phyloP scores from a whole-genome alignment of 2,329 filamentous ascomycete genomes.

The Pseudocercospora musae region DNA sequence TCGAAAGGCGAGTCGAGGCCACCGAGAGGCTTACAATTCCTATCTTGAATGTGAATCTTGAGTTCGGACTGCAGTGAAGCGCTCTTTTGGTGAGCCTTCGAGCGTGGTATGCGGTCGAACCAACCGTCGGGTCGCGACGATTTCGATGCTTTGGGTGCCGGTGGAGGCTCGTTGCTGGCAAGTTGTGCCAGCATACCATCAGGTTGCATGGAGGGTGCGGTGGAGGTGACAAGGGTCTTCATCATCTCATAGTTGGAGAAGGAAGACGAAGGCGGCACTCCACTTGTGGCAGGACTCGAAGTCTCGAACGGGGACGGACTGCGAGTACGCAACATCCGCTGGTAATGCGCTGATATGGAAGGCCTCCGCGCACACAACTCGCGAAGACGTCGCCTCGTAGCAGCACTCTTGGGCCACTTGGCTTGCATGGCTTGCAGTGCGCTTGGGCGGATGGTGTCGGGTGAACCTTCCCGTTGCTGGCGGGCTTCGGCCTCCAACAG shows the following conservation, averaged over 20 bases:
- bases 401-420: constrained; percentile 57
- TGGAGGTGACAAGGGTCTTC: constrained; percentile 50
- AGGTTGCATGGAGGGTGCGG: constrained; percentile 51
- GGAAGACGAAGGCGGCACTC: constrained; percentile 30
- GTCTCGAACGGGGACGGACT: constrained; percentile 58
- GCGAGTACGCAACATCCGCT: constrained; percentile 57
- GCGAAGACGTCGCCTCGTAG: constrained; percentile 57
- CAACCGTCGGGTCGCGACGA: constrained; percentile 37
- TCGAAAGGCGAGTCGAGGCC: constrained; percentile 46
- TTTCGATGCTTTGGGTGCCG: constrained; percentile 19
- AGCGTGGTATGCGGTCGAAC: constrained; percentile 42
- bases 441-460: constrained; percentile 44
- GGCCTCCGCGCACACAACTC: constrained; percentile 60
- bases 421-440: constrained; percentile 34
- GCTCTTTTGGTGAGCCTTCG: constrained; percentile 52
- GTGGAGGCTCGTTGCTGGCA: constrained; percentile 33
- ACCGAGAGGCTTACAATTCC: constrained; percentile 20
- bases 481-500: constrained; percentile 20
- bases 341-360: constrained; percentile 61
- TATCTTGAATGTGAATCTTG: constrained; percentile 33
- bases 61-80: constrained; percentile 49
- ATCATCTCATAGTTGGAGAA: constrained; percentile 52
- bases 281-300: constrained; percentile 32
- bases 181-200: constrained; percentile 48
- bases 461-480: constrained; percentile 37